Evolutionary conservation across 225 moss, liverwort and hornwort genomes (phyloP).

Genomic region (Polytrichum formosum): DNA sequence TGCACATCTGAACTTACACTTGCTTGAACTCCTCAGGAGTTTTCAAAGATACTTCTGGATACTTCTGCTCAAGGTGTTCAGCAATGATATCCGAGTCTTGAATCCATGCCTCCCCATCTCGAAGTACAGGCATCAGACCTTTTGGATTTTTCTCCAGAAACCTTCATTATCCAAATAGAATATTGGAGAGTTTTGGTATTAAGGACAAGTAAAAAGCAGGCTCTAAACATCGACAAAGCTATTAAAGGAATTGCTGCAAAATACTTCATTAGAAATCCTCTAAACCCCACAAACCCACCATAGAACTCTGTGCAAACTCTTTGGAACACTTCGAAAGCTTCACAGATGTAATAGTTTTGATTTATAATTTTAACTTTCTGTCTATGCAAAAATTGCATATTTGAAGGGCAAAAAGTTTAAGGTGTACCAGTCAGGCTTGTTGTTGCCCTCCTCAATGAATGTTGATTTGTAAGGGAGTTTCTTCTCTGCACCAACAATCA

Average conservation of each 20-base stretch:
- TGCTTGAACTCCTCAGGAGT: slow-evolving; percentile 61
- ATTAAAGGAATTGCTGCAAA: too few species aligned
- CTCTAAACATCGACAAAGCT: too few species aligned
- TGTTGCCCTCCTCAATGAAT: slow-evolving; percentile 84
- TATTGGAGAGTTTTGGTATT: too few species aligned
- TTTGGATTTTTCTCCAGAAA: slow-evolving; percentile 77
- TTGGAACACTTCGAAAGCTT: too few species aligned
- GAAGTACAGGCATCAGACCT: slow-evolving; percentile 81
- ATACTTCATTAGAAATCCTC: too few species aligned
- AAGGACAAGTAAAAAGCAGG: too few species aligned
- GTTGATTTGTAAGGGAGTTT: slow-evolving; percentile 73
- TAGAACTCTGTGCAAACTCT: too few species aligned
- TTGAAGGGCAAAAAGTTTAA: background rate
- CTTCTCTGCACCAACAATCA: slow-evolving; percentile 37
- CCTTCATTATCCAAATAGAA: slow-evolving; percentile 25
- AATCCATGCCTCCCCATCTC: slow-evolving; percentile 80
- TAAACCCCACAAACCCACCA: too few species aligned
- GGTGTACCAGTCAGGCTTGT: slow-evolving; percentile 82
- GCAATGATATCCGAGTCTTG: slow-evolving; percentile 91
- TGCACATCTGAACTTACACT: slow-evolving; percentile 41
- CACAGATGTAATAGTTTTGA: too few species aligned
- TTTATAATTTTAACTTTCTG: too few species aligned
- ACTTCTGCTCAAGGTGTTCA: slow-evolving; percentile 71
- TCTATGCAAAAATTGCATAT: too few species aligned
- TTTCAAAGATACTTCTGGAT: slow-evolving; percentile 50